These are phyloP conservation scores for Cladobotryum mycophilum DNA, from an alignment of 2,329 filamentous ascomycete genomes.

Conservation along the genomic window DNA sequence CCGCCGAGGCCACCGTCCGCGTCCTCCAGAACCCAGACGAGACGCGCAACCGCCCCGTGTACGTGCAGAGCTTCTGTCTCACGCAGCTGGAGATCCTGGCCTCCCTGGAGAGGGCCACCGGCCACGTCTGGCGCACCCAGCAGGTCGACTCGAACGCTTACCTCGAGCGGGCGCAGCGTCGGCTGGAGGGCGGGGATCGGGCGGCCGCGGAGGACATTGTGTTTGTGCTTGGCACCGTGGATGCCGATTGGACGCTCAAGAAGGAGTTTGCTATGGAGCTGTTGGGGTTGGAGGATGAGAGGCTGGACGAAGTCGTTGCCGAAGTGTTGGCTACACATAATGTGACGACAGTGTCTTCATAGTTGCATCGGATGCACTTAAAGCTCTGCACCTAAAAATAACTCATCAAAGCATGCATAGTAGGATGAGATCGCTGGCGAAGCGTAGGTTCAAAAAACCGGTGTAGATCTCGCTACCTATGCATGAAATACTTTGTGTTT, in stretches of 20 bases:
- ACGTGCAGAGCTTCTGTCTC: conserved; percentile 39
- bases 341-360: conserved; percentile 1
- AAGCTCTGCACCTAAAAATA: not conserved
- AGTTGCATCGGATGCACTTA: not conserved
- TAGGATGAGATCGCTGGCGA: too few species aligned
- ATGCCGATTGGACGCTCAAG: conserved; percentile 42
- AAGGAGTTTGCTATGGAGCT: conserved; percentile 42
- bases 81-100: conserved; percentile 43
- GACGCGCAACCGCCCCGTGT: conserved; percentile 46
- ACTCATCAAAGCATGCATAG: too few species aligned
- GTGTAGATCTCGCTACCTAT: too few species aligned
- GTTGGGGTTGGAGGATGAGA: conserved; percentile 40
- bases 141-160: conserved; percentile 33
- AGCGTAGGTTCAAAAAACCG: too few species aligned
- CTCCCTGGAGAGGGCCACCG: conserved; percentile 45
- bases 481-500: too few species aligned
- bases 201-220: conserved; percentile 41
- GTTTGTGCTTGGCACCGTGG: conserved; percentile 41
- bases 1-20: conserved; percentile 44
- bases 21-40: conserved; percentile 42
- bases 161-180: conserved; percentile 30
- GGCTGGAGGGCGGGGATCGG: conserved; percentile 31
- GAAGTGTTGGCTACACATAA: conserved; percentile 24
- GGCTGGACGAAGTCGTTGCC: conserved; percentile 36
- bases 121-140: conserved; percentile 29